phyloP scores from a whole-genome alignment of 2,329 filamentous ascomycete genomes.

The Clonostachys rosea region DNA sequence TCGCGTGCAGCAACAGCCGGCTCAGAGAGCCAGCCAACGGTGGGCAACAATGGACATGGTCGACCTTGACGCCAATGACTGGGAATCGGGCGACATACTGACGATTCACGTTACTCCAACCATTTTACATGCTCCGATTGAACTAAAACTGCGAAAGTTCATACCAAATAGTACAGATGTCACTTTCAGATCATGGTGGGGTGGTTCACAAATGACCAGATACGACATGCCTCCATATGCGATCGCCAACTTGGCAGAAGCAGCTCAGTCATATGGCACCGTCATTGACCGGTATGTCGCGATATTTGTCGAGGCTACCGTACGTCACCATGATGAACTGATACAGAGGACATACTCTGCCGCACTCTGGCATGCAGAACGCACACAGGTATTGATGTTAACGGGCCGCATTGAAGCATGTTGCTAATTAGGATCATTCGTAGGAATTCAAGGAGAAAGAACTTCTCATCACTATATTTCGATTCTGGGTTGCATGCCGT shows the following conservation, averaged over 20 bases:
- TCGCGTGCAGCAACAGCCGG: not conserved
- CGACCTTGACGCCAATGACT: slow-evolving; percentile 3
- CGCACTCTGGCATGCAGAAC: too few species aligned
- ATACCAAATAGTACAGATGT: not conserved
- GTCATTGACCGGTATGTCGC: not conserved
- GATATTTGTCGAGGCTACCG: too few species aligned
- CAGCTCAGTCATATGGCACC: not conserved
- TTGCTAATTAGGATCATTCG: too few species aligned
- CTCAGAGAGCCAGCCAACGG: slow-evolving; percentile 1
- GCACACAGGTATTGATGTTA: too few species aligned
- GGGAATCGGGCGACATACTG: slow-evolving; percentile 3
- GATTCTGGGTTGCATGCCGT: not conserved
- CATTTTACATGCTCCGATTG: not conserved
- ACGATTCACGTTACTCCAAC: not conserved
- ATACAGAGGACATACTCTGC: too few species aligned
- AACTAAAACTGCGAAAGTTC: not conserved
- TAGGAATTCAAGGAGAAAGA: not conserved
- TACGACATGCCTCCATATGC: not conserved
- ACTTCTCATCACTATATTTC: not conserved
- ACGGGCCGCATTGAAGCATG: too few species aligned
- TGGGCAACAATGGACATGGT: slow-evolving; percentile 7
- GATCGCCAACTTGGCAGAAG: not conserved
- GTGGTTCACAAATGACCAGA: not conserved
- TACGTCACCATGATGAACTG: too few species aligned
- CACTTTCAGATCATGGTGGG: not conserved